Base-by-base conservation (phyloP, 2,329 filamentous ascomycete species). In the Penicillium sp. region DNA sequence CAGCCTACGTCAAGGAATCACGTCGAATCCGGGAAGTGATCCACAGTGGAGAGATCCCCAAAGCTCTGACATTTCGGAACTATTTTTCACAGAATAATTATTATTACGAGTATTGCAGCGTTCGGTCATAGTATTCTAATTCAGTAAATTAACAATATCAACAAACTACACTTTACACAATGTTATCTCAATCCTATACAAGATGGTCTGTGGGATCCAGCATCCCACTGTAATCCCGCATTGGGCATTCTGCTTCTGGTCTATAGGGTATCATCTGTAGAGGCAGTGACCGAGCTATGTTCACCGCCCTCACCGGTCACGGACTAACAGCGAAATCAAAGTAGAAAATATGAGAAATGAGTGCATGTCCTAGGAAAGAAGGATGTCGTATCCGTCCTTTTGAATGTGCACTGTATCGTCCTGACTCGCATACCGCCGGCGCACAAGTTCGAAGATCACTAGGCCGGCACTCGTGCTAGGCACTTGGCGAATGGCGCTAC, bases 391-490 rank as follows among this genome's bases (percentile, higher is more conserved):
- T n/a, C 82, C 82, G 56, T 83, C 82, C 57, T 82, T 79, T 34
- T 75, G 70, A 38, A 83, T 85, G 67, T 74, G 79, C 56, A 78
- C 79, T 52, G 72, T 74, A 51, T 82, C 81, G n/a, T 74, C 73
- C 46, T 75, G 64, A 56, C 75, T 77, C 2, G 79, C 80, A 65
- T 85, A 86, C 65, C 83, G 84, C 46, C 84, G 73, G 47, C 84
- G 71, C 36, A 86, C 79, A 31, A 86, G 65, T 65, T 87, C 84
- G 59, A 87, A 87, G 4, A 85, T 84, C 51, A 87, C 82, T 47
- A 87, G 68, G 0, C 83, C 84, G 1, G 84, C 83, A 57, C 81
- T 84, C 2, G 84, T 86, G 59, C 82, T 85, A 2, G 84, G 84
- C 12, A 85, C 80, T 64, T 85, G 83, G 29, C 80, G 74, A 33